Evolutionary conservation across 768 basidiomycete genomes (phyloP), one percentile per base, ranked within the genome.

Genomic region (Leccinum subtestaceum): DNA sequence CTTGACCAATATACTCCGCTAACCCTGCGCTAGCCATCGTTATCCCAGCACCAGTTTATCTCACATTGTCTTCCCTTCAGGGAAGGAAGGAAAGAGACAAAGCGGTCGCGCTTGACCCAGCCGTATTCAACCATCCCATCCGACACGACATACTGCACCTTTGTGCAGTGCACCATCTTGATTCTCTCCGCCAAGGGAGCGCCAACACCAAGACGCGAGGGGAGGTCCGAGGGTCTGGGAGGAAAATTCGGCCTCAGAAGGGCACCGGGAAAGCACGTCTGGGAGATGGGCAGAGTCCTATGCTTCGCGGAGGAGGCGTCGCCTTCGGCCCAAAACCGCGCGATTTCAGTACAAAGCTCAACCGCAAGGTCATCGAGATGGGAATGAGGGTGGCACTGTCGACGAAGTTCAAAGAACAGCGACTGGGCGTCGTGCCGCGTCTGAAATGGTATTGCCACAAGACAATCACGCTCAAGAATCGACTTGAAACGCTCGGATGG

Each of bases 121-220:
- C 83, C n/a, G 88, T 98, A 31, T 99, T 98, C 76, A 80, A 84
- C 60, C 87, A 93, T 65, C 93, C 95, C 43, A 84, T 95, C 47
- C 91, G 96, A 52, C 84, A 86, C 21, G 95, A 98, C 72, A 91
- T 99, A 62, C 84, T 98, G 3, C 95, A 98, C 72, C 82, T 93
- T 48, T 96, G 95, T 69, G 88, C 95, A 34, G 84, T 89, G 6
- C 92, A 96, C 67, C 83, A 97, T 70, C 85, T 89, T 43, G 93
- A 97, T 68, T 83, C 86, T 19, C 81, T 95, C 15, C 87, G 96
- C n/a, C 90, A 94, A 77, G 96, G 96, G 29, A 89, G 91, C 12
- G 94, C 93, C 23, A 88, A 80, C 62, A 97, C 94, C 17, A 98
- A 97, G 75, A 93, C 90, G 32, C 89, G 97, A 57, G 86, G 83